Evolutionary conservation across 106 monocot genomes (phyloP), one percentile per base, ranked within the genome.

Genomic region (Xerophyta viscosa): DNA sequence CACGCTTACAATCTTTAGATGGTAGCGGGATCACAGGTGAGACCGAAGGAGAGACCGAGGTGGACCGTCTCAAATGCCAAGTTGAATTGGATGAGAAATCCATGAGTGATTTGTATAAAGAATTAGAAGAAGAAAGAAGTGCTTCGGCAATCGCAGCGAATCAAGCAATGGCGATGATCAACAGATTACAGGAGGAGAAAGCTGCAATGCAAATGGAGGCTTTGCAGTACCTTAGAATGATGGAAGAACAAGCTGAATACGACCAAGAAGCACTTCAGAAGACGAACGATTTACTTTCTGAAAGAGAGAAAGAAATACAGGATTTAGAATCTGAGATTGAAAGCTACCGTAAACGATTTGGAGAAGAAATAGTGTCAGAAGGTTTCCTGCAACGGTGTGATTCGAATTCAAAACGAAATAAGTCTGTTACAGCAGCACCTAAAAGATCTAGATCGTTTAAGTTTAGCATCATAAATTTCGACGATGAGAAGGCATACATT

Each of bases 161-260:
- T 52, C 79, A 98, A 60, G 78, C 96, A 23, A 89, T 98, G 96
- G 80, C 81, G 21, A 98, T 98, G 96, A 98, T 98, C 29, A 98
- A 70, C 43, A 85, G 81, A 53, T 71, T 98, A 76, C 96, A 98
- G 59, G 84, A 98, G 63, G 96, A 98, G 65, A 98, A 89, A 65
- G 96, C 96, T 20, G 46, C 79, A 31, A 84, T 98, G 77, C 88
- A 98, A 37, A 81, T 98, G 84, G 89, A 98, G 65, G 84, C 85
- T 5, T 71, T 85, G 62, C 96, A 98, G 46, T 89, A 98, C 41
- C 56, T 76, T 41, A 82, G 96, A 48, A 79, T 89, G 96, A 89
- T 98, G 96, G 96, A 98, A 71, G 82, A 98, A 26, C 88, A 89
- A 69, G 65, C 81, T 8, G 89, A 85, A 47, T 86, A 85, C 50